Evolutionary conservation across 495 filamentous ascomycete genomes (phyloP), one percentile per base, ranked within the genome.

Genomic region (Xylaria intraflava): DNA sequence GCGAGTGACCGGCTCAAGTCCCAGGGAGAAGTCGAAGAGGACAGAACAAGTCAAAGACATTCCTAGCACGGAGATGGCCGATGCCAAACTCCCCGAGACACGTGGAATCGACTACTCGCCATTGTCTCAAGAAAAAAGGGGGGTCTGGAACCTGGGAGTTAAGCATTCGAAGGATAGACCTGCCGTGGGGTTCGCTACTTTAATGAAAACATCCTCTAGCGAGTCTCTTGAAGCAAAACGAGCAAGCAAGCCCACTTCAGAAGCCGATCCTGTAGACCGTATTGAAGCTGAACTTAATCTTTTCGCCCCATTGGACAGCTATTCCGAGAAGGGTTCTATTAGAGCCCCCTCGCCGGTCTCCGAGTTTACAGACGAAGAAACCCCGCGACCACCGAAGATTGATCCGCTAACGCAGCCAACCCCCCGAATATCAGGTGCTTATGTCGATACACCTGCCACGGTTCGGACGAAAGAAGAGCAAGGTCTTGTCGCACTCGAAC

Each of bases 1-100:
- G 2, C 73, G 81, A 60, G 78, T 78, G 17, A 78, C 83, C 19
- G 86, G 78, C 58, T 71, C 69, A 30, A 83, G 77, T 50, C 74
- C 82, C 1, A 24, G 49, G 10, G 40, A 62, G 16, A 26, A 30
- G 6, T 10, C 6, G 43, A 61, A 45, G 64, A 24, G 39, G 16
- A 42, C 29, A n/a, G 41, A 47, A 23, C 10, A 41, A 24, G 29
- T 1, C 12, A 52, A 47, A 8, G 24, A 14, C 1, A 24, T 10
- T 11, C 16, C 29, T 16, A 7, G 14, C 26, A n/a, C 31, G 1
- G 51, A 58, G 16, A 62, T 60, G 46, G 17, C 14, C n/a, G 44
- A 54, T 43, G 49, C 35, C 46, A 53, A 44, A n/a, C 51, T 29
- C 35, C 29, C 52, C 14, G 54, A 54, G 30, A 41, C 20, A 22